phyloP scores from a whole-genome alignment of 345 rosid species.

The Xanthoceras sorbifolium region DNA sequence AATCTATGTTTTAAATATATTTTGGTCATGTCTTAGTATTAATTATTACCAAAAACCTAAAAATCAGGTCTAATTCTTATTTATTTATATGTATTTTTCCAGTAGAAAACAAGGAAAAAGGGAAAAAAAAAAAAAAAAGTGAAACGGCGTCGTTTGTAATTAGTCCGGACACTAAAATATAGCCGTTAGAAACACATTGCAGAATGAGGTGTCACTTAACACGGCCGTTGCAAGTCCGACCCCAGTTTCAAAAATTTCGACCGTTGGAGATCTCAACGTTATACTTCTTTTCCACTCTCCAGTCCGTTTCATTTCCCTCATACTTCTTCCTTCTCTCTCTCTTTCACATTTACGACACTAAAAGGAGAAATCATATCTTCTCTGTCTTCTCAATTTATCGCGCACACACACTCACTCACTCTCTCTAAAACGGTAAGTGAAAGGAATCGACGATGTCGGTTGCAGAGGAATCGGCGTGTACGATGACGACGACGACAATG shows the following conservation, averaged over 20 bases:
- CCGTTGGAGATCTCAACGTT: constrained; percentile 58
- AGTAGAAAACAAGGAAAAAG: too few relatives aligned
- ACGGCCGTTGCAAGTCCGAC: constrained; percentile 40
- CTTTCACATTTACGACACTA: neutral
- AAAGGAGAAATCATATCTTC: neutral
- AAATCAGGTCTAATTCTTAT: neutral
- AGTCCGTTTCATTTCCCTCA: neutral
- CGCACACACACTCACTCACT: neutral
- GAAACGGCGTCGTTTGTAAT: constrained; percentile 32
- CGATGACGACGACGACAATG: constrained; percentile 26
- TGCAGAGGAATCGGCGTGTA: constrained; percentile 29
- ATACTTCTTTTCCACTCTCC: constrained; percentile 20
- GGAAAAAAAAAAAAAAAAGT: neutral
- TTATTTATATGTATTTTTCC: constrained; percentile 15
- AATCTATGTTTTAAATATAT: neutral
- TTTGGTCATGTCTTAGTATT: neutral
- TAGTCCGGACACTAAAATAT: constrained; percentile 21
- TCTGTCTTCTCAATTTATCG: constrained; percentile 7
- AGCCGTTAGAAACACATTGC: constrained; percentile 50
- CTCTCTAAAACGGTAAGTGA: too few relatives aligned
- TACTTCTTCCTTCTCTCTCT: neutral
- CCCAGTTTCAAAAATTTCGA: constrained; percentile 48
- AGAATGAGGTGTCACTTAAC: neutral
- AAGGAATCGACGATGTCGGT: constrained; percentile 23
- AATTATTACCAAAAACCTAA: neutral